Conservation (phyloP, 2,329 filamentous ascomycete genomes). For the Aspergillus fumigatus region DNA sequence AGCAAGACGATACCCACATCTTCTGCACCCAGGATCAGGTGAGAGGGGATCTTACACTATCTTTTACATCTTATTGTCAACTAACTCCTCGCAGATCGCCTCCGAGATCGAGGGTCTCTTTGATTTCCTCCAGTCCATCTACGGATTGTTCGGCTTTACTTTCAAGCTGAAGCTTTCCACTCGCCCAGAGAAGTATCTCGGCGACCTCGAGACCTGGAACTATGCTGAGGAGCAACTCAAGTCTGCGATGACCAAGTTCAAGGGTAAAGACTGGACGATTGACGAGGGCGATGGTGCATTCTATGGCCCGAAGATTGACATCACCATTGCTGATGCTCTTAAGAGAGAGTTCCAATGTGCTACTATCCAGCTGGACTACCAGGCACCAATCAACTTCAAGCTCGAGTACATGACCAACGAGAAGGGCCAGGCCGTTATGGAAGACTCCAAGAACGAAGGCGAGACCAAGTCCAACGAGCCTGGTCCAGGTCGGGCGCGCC, state of each 20-base stretch:
- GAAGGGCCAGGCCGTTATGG: constrained; percentile 45
- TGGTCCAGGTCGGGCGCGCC: constrained; percentile 43
- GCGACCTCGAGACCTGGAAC: constrained; percentile 82
- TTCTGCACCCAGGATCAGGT: constrained; percentile 82
- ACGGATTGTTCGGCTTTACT: constrained; percentile 77
- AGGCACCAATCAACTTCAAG: constrained; percentile 78
- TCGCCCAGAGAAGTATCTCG: constrained; percentile 81
- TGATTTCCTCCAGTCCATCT: constrained; percentile 77
- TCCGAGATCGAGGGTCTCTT: constrained; percentile 78
- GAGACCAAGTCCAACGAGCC: constrained; percentile 36
- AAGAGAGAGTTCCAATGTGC: constrained; percentile 83
- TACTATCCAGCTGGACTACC: constrained; percentile 92
- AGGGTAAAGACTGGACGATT: constrained; percentile 72
- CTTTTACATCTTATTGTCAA: neutral
- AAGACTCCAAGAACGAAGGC: constrained; percentile 44
- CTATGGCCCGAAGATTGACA: constrained; percentile 98
- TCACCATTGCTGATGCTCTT: constrained; percentile 85
- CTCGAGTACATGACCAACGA: constrained; percentile 80
- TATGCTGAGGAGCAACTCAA: constrained; percentile 77
- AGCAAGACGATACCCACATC: constrained; percentile 94
- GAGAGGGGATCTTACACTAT: constrained; percentile 4
- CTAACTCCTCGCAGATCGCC: constrained; percentile 45
- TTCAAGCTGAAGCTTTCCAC: constrained; percentile 97
- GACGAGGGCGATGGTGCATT: constrained; percentile 96
- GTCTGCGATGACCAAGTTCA: constrained; percentile 74